Base-by-base conservation (phyloP, 163 green algal species). In the Scenedesmus sp. region DNA sequence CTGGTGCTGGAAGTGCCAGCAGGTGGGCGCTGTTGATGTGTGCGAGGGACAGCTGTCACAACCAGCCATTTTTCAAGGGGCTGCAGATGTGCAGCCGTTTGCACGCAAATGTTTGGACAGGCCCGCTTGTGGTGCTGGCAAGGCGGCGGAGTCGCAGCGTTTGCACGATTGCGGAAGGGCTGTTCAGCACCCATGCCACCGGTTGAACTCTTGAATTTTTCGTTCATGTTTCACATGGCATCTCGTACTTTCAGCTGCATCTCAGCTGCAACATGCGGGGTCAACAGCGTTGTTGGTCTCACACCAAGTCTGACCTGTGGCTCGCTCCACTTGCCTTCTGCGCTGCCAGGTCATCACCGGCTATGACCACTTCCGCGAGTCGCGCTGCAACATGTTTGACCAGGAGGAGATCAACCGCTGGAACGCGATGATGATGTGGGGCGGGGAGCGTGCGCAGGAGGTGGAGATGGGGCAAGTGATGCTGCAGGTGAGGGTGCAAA, bases 311-410 rank as follows among this genome's bases (percentile, higher is more conserved):
- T n/a, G n/a, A n/a, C n/a, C n/a, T n/a, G n/a, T n/a, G n/a, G n/a
- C n/a, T n/a, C n/a, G n/a, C 70, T 43, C 10, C 26, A 44, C n/a
- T 9, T 37, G n/a, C n/a, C n/a, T n/a, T n/a, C n/a, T n/a, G n/a
- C 10, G 3, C 70, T 80, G 33, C 72, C 88, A 93, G 89, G 84
- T 89, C 9, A 96, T 98, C 85, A 40, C 42, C 0, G 96, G 95
- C 30, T 98, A 98, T 88, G 90, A 95, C 40, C 96, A 98, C 91
- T 98, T 96, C 92, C 86, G 85, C 18, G 79, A 40, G 22, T 72
- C 20, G 18, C 65, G 85, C 53, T 98, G 96, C 90, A 81, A 93
- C 16, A 92, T 98, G 78, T 98, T 98, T 89, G 94, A 97, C 72
- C 89, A 96, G 73, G 90, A 90, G 1, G 95, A 96, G 86, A 95